A percentile compares a stretch with the other conserved stretches of the same genome.
phyloP scores from a whole-genome alignment of 225 moss, liverwort and hornwort species.

The Pseudisothecium myosuroides region DNA sequence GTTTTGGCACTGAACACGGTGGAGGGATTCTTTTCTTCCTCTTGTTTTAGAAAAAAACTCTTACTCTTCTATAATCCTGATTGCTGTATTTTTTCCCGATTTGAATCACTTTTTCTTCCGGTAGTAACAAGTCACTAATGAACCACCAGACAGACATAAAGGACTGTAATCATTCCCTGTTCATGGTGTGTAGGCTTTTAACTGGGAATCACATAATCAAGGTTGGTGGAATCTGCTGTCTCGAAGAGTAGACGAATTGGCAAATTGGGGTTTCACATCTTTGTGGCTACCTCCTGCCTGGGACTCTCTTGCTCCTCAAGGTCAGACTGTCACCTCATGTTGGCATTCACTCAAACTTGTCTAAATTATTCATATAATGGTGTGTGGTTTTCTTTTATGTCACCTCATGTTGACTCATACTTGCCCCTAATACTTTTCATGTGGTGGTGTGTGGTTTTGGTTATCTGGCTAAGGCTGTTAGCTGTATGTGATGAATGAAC shows the following conservation, averaged over 20 bases:
- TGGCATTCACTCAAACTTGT: not conserved
- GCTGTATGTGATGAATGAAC: not conserved
- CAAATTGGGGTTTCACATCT: constrained; percentile 79
- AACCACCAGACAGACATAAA: not conserved
- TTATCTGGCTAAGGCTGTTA: not conserved
- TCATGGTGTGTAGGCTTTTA: constrained; percentile 56
- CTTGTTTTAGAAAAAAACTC: not conserved
- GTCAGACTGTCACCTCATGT: constrained; percentile 9
- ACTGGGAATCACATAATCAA: constrained; percentile 88
- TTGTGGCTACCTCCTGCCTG: constrained; percentile 90
- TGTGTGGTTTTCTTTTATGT: not conserved
- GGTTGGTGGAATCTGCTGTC: constrained; percentile 71
- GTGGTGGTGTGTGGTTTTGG: not conserved
- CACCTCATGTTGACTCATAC: not conserved
- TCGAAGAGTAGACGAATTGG: constrained; percentile 55
- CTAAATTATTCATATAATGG: not conserved
- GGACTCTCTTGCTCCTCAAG: constrained; percentile 84
- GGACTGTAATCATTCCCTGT: not conserved
- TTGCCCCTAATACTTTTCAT: not conserved
- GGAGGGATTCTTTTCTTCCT: not conserved
- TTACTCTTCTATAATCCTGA: not conserved
- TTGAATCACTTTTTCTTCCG: not conserved
- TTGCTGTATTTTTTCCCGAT: not conserved
- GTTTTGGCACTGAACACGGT: not conserved
- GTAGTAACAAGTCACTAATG: not conserved